A percentile compares a stretch with the other conserved stretches of the same genome.
These are phyloP conservation scores for Podospora pseudocomata DNA, from an alignment of 495 filamentous ascomycete species.

Conservation along the genomic window DNA sequence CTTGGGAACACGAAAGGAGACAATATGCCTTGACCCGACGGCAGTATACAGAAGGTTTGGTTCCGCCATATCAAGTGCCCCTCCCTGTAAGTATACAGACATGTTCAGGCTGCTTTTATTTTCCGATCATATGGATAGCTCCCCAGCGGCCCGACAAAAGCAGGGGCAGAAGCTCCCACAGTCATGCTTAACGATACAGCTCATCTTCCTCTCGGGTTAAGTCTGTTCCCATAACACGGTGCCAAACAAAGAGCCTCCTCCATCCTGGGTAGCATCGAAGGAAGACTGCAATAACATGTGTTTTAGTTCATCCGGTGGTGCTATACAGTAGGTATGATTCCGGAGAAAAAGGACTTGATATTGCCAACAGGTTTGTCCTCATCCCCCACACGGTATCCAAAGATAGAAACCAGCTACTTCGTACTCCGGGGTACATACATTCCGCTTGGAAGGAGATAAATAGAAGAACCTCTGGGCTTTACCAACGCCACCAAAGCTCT, in stretches of 20 bases:
- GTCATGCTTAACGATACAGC: neutral
- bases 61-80: neutral
- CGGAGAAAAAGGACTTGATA: slow-evolving; percentile 6
- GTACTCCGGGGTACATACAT: neutral
- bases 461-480: neutral
- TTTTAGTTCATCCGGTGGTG: slow-evolving; percentile 19
- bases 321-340: slow-evolving; percentile 16
- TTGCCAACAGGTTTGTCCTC: neutral
- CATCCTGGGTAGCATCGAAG: slow-evolving; percentile 10
- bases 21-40: neutral
- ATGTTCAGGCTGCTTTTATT: slow-evolving; percentile 5
- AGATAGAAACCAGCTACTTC: neutral
- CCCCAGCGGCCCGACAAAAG: slow-evolving; percentile 8
- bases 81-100: neutral
- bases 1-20: neutral
- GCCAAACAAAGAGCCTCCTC: neutral
- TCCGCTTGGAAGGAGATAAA: neutral
- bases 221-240: neutral
- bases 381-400: neutral
- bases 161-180: neutral
- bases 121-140: neutral
- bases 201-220: neutral
- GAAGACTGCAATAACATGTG: slow-evolving; percentile 9
- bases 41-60: neutral
- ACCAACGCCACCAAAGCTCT: neutral